A percentile compares a stretch with the other conserved stretches of the same genome.
Conservation (phyloP, 805 yeast species). For the Barnettozyma vustinii region DNA sequence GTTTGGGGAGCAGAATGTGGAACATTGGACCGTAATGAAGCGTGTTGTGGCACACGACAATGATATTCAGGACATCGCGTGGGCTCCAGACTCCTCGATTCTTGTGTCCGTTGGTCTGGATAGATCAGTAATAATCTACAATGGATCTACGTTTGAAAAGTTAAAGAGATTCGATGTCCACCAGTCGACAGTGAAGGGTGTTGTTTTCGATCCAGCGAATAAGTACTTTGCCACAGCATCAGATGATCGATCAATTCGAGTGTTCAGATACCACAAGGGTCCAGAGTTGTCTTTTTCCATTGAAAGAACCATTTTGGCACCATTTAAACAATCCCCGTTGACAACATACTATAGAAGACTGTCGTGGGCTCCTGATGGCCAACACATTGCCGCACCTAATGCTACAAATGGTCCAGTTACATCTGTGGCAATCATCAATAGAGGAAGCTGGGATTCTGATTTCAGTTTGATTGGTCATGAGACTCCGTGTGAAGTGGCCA, state of each 20-base stretch:
- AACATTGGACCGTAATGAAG: constrained; percentile 92
- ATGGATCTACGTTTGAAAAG: constrained; percentile 84
- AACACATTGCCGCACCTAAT: constrained; percentile 78
- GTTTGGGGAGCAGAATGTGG: constrained; percentile 76
- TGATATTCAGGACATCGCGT: constrained; percentile 95
- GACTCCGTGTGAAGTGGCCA: constrained; percentile 77
- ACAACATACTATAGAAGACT: constrained; percentile 84
- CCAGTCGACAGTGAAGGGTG: constrained; percentile 93
- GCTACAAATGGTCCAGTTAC: constrained; percentile 82
- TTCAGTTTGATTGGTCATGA: constrained; percentile 77
- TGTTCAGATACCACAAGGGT: constrained; percentile 77
- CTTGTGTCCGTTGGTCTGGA: constrained; percentile 93
- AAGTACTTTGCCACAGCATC: constrained; percentile 96
- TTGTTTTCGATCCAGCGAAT: constrained; percentile 96
- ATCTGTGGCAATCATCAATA: constrained; percentile 62
- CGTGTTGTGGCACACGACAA: constrained; percentile 95
- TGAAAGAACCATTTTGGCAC: constrained; percentile 77
- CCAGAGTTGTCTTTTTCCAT: constrained; percentile 79
- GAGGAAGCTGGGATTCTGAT: constrained; percentile 78
- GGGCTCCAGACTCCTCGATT: constrained; percentile 93
- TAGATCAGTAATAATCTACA: constrained; percentile 89
- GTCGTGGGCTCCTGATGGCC: constrained; percentile 93
- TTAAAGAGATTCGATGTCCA: constrained; percentile 88
- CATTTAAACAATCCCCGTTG: constrained; percentile 84
- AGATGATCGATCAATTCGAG: constrained; percentile 87